These are phyloP conservation scores for Lasiosphaeris hirsuta DNA, from an alignment of 495 filamentous ascomycete species.

Conservation along the genomic window DNA sequence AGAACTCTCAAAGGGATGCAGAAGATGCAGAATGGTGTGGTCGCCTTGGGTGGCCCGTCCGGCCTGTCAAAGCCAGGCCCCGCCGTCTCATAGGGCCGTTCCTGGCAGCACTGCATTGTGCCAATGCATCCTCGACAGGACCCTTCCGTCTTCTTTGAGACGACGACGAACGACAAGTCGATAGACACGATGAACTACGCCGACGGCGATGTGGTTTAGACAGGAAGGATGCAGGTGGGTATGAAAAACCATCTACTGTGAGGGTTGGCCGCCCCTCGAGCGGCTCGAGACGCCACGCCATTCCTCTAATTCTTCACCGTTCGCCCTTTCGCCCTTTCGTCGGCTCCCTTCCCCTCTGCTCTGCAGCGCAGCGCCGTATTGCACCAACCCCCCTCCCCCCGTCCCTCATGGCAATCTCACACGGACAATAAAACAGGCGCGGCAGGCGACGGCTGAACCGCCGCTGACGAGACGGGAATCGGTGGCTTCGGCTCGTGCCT, in stretches of 20 bases:
- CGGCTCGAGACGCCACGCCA: neutral
- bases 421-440: neutral
- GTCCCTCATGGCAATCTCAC: neutral
- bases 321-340: neutral
- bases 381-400: neutral
- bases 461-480: neutral
- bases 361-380: neutral
- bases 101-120: constrained; percentile 16
- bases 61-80: constrained; percentile 1
- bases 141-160: neutral
- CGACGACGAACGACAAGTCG: neutral
- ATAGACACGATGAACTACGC: too few species aligned
- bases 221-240: too few species aligned
- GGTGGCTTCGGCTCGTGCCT: neutral
- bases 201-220: too few species aligned
- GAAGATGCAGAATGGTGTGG: constrained; percentile 7
- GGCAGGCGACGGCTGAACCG: constrained; percentile 1
- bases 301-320: too few species aligned
- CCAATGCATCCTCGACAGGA: constrained; percentile 10
- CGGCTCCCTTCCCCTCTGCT: neutral
- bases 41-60: constrained; percentile 1
- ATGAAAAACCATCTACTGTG: too few species aligned
- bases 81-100: constrained; percentile 20
- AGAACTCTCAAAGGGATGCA: neutral
- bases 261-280: neutral